These are phyloP conservation scores for Podaxis sp. DNA, from an alignment of 768 basidiomycete genomes.

Conservation along the genomic window DNA sequence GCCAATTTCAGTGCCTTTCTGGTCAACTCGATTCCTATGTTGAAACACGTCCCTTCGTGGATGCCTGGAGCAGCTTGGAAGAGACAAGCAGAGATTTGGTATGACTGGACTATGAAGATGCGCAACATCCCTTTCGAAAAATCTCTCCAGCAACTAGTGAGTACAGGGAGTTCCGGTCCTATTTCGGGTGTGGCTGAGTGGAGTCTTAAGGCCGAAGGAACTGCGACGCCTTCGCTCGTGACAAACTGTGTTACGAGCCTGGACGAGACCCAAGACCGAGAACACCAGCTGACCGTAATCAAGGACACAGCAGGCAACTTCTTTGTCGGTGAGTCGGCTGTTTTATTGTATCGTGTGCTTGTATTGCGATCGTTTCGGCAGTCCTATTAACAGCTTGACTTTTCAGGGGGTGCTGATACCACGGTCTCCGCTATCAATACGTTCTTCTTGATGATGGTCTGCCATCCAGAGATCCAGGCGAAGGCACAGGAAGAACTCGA, in stretches of 20 bases:
- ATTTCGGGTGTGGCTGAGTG: not conserved
- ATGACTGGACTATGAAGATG: conserved; percentile 24
- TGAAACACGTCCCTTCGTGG: conserved; percentile 39
- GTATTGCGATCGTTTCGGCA: not conserved
- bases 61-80: conserved; percentile 39
- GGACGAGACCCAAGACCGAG: conserved; percentile 19
- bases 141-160: conserved; percentile 22
- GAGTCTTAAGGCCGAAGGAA: conserved; percentile 18
- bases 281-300: conserved; percentile 19
- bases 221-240: conserved; percentile 19
- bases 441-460: conserved; percentile 22
- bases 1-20: conserved; percentile 33
- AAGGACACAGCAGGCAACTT: conserved; percentile 22
- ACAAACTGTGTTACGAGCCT: conserved; percentile 18
- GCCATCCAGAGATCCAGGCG: conserved; percentile 22
- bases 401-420: conserved; percentile 24
- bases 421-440: conserved; percentile 22
- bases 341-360: not conserved
- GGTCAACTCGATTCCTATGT: conserved; percentile 33
- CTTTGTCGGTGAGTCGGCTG: conserved; percentile 21
- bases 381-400: not conserved
- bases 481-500: conserved; percentile 28
- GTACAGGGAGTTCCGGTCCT: not conserved
- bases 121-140: conserved; percentile 26
- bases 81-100: conserved; percentile 33